Conservation (phyloP, 352 stramenopile species). For the Phytopythium helicoides region DNA sequence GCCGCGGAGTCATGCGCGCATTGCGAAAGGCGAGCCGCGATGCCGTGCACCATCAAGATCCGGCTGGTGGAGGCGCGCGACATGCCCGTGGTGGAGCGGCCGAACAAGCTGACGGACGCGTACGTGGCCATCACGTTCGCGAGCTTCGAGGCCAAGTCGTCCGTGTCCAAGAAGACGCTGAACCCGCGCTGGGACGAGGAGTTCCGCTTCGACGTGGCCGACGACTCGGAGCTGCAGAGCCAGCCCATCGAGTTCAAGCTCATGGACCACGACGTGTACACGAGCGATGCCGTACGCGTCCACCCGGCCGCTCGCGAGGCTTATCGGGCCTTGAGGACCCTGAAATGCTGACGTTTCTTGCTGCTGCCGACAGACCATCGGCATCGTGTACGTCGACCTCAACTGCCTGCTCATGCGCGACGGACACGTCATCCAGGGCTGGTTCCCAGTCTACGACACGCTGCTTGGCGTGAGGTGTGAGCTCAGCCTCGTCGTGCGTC, state of each 20-base stretch:
- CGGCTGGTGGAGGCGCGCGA: conserved; percentile 85
- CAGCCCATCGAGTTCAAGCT: conserved; percentile 98
- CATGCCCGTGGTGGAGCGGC: conserved; percentile 83
- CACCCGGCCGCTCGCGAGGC: no score
- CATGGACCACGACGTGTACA: conserved; percentile 95
- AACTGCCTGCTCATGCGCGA: conserved; percentile 97
- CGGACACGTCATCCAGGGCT: conserved; percentile 92
- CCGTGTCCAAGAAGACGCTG: conserved; percentile 90
- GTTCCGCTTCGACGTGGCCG: conserved; percentile 97
- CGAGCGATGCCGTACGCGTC: conserved; percentile 72
- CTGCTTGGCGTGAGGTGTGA: conserved; percentile 94
- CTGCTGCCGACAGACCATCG: conserved; percentile 73
- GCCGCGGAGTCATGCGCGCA: not conserved
- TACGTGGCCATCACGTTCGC: conserved; percentile 89
- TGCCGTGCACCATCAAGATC: conserved; percentile 92
- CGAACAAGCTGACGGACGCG: conserved; percentile 78
- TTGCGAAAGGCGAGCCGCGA: conserved; percentile 12
- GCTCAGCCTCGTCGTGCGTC: conserved; percentile 93
- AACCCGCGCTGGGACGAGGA: conserved; percentile 98
- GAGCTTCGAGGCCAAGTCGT: conserved; percentile 87
- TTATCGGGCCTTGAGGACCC: no score
- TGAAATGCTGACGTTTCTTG: not conserved
- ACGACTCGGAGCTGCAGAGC: conserved; percentile 97
- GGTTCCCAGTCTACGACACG: conserved; percentile 98
- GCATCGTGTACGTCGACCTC: conserved; percentile 97